Conservation (phyloP, 306 rosid genomes). For the Lathyrus tuberosus region DNA sequence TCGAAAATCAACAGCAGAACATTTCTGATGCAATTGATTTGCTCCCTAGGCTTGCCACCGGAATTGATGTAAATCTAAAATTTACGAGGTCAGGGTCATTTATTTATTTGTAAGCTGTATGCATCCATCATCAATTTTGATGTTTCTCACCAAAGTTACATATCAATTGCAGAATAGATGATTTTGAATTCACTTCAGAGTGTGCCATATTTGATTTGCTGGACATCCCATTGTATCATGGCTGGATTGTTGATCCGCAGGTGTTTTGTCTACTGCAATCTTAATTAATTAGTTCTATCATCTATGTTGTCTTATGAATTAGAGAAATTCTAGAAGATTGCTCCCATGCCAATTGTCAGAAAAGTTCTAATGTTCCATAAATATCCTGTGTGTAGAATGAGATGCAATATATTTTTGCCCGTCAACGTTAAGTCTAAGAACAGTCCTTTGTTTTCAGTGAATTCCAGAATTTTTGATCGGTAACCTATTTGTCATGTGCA, state of each 20-base stretch:
- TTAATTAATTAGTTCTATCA: conserved; percentile 26
- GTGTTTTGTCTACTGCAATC: conserved; percentile 47
- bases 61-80: conserved; percentile 95
- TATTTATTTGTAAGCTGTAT: conserved; percentile 24
- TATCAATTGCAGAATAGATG: conserved; percentile 70
- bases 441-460: conserved; percentile 19
- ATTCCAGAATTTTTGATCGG: background rate
- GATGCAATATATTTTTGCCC: conserved; percentile 11
- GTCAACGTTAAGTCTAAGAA: conserved; percentile 7
- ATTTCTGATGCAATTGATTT: conserved; percentile 97
- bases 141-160: conserved; percentile 40
- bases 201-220: conserved; percentile 97
- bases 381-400: conserved; percentile 4
- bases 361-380: conserved; percentile 7
- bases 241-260: conserved; percentile 98
- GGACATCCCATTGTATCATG: conserved; percentile 97
- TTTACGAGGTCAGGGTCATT: conserved; percentile 69
- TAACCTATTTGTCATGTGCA: conserved; percentile 1
- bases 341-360: background rate
- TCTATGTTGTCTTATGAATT: conserved; percentile 25
- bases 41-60: conserved; percentile 97
- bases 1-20: conserved; percentile 90
- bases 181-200: conserved; percentile 96
- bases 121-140: conserved; percentile 31
- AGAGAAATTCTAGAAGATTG: conserved; percentile 27